A percentile compares a stretch with the other conserved stretches of the same genome.
phyloP scores from a whole-genome alignment of 225 moss, liverwort and hornwort genomes.

The Bryoerythrophyllum caledonicum region DNA sequence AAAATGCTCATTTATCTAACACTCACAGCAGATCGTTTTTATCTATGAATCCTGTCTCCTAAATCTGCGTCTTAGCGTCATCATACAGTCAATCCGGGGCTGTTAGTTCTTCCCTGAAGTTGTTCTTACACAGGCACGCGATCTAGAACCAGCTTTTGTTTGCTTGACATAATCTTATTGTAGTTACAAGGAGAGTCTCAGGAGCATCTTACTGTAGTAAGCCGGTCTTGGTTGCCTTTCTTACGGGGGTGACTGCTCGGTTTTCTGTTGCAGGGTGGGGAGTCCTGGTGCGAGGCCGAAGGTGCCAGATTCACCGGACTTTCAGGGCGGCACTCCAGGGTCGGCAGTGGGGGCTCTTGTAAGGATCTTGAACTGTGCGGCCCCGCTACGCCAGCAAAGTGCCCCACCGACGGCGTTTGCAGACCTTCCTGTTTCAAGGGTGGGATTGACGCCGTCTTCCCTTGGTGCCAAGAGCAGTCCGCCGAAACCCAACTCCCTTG shows the following conservation, averaged over 20 bases:
- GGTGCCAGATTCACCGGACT: slow-evolving; percentile 64
- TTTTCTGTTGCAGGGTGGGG: slow-evolving; percentile 59
- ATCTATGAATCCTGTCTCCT: not conserved
- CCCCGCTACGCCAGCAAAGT: slow-evolving; percentile 74
- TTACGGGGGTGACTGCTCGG: slow-evolving; percentile 6
- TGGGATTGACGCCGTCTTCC: slow-evolving; percentile 50
- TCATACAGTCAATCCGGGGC: not conserved
- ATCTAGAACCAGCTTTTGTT: not conserved
- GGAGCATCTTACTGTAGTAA: not conserved
- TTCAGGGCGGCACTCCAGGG: slow-evolving; percentile 57
- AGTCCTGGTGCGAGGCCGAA: slow-evolving; percentile 62
- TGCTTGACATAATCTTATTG: not conserved
- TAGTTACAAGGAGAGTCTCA: too few species aligned
- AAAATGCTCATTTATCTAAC: not conserved
- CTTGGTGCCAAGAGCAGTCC: slow-evolving; percentile 61
- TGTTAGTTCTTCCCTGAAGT: not conserved
- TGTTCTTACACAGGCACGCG: not conserved
- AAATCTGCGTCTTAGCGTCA: slow-evolving; percentile 6
- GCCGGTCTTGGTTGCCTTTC: not conserved
- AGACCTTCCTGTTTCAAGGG: slow-evolving; percentile 32
- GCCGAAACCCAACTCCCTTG: slow-evolving; percentile 46
- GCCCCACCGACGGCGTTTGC: slow-evolving; percentile 41
- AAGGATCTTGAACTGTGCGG: slow-evolving; percentile 74
- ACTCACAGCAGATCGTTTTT: not conserved
- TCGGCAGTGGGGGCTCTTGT: slow-evolving; percentile 90